Base-by-base conservation (phyloP, 2,329 filamentous ascomycete species). In the Sporothrix schenckii region DNA sequence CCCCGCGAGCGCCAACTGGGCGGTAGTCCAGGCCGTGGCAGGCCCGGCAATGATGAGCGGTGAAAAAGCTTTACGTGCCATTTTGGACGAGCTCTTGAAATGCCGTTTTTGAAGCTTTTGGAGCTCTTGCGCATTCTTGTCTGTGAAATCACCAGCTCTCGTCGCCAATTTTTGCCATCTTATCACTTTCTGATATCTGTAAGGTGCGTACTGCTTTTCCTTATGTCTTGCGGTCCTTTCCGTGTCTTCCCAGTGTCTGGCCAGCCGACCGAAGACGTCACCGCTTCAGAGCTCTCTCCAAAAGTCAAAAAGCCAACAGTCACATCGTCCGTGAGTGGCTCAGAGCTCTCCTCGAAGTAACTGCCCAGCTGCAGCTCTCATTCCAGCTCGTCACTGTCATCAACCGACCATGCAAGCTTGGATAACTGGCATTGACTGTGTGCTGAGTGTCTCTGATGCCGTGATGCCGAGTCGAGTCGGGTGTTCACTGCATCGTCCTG, bases 181-280 rank as follows among this genome's bases (percentile, higher is more conserved):
- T 19, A 13, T 19, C 21, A 7, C 10, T 27, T 27, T n/a, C 14
- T 34, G 21, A 14, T 5, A 63, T 21, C 41, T 27, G 6, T 39
- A 63, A 63, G 58, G 58, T 63, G 58, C 58, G 58, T 63, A 63
- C 58, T 24, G 58, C 39, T 63, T 16, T 41, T 58, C 19, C n/a
- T 56, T 19, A 6, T 58, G 54, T 41, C 30, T n/a, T 9, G 30
- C 39, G 54, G 30, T 47, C 13, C 5, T 47, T 24, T 63, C n/a
- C 24, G 58, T 9, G 4, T 5, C 16, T 13, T 13, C 30, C 21
- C 41, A 2, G 58, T 39, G 34, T 47, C 39, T 63, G 58, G 11
- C 47, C 13, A 39, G n/a, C 11, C 4, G 11, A 41, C 30, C 39
- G 24, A 9, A 6, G 16, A 14, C 11, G 7, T 44, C 56, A 61